Conservation (phyloP, 164 flowering plant species). For the Vitis rotundifolia region DNA sequence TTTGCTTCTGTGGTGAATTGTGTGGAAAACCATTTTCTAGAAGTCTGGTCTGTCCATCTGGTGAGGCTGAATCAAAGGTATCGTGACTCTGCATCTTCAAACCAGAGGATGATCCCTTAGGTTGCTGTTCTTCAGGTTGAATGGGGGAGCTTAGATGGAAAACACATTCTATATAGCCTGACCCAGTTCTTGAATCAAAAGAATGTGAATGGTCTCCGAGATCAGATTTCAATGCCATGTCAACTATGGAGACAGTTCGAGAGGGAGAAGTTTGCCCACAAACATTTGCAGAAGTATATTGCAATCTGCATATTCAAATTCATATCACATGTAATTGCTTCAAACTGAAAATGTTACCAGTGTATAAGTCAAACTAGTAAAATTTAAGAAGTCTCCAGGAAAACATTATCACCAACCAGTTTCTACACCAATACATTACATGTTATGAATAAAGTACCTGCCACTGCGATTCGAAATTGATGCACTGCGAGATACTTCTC, state of each 20-base stretch:
- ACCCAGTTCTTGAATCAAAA: slow-evolving; percentile 43
- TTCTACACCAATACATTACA: neutral
- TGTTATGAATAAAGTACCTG: slow-evolving; percentile 49
- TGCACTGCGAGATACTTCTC: slow-evolving; percentile 29
- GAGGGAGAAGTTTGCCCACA: slow-evolving; percentile 39
- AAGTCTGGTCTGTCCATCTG: slow-evolving; percentile 23
- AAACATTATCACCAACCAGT: neutral
- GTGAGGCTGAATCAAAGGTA: slow-evolving; percentile 24
- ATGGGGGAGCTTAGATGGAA: slow-evolving; percentile 34
- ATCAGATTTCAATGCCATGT: slow-evolving; percentile 45
- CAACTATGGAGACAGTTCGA: slow-evolving; percentile 43
- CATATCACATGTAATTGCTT: neutral
- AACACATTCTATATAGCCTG: slow-evolving; percentile 47
- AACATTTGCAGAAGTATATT: slow-evolving; percentile 33
- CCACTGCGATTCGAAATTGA: slow-evolving; percentile 37
- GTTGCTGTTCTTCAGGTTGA: slow-evolving; percentile 36
- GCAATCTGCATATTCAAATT: slow-evolving; percentile 48
- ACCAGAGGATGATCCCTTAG: slow-evolving; percentile 31
- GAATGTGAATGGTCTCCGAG: slow-evolving; percentile 39
- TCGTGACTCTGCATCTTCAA: slow-evolving; percentile 23
- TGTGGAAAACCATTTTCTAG: slow-evolving; percentile 23
- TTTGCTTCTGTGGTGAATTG: slow-evolving; percentile 28
- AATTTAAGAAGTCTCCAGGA: neutral
- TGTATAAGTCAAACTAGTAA: neutral
- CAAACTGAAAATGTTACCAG: neutral